Base-by-base conservation (phyloP, 1,284 basidiomycete species). In the Boletellus sp. region DNA sequence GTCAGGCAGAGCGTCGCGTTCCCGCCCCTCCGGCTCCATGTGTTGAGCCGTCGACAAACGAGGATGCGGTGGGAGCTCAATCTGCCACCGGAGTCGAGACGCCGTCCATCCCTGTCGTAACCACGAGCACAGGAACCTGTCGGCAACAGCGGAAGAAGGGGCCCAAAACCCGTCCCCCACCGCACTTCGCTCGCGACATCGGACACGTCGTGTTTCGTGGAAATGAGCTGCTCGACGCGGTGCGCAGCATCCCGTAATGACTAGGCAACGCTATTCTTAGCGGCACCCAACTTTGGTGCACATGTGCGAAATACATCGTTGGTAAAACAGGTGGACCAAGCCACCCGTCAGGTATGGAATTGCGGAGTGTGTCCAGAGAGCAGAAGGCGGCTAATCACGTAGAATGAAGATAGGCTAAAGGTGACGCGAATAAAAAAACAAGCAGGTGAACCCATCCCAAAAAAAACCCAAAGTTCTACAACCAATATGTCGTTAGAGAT, bases 161-260 rank as follows among this genome's bases (percentile, higher is more conserved):
- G 16, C 56, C 56, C 3, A 36, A 49, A 4, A 57, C 73, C 16
- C 74, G 73, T 8, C 49, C 65, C 13, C 73, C 73, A 2, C 81
- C 80, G 2, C 65, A 83, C 14, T 84, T 82, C 57, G 75, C 79
- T 43, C 73, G 79, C 37, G 72, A 78, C 42, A 69, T 67, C 2
- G 82, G 82, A 0, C 83, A 87, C 57, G 71, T 82, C 21, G 67
- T 84, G 4, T 82, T 83, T 56, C 63, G 78, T 42, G 83, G 84
- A 21, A 76, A 77, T 51, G 76, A 79, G 49, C 67, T 60, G 47
- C 52, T 76, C 5, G 42, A 50, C 8, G 20, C 21, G 3, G 19
- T 17, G 22, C 38, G 5, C 14, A 33, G 16, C n/a, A 16, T 26
- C 21, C 47, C 45, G 5, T 57, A 14, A 45, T 9, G 2, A 4